phyloP scores from a whole-genome alignment of 805 yeast genomes.

The Saturnispora quitensis region DNA sequence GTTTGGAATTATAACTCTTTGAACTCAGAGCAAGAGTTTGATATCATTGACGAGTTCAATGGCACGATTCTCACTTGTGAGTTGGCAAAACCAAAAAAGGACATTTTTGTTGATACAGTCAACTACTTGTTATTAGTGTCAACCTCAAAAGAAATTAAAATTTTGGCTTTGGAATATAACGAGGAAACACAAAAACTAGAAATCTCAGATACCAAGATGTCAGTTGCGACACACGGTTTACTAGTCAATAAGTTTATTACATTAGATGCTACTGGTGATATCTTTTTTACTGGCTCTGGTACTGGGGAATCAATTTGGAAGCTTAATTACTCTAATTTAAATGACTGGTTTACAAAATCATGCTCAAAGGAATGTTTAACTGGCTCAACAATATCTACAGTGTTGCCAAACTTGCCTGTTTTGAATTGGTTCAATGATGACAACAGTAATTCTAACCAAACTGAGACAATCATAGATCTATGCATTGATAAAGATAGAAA shows the following conservation, averaged over 20 bases:
- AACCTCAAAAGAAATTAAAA: slow-evolving; percentile 69
- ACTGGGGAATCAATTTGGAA: slow-evolving; percentile 83
- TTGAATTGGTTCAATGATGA: slow-evolving; percentile 18
- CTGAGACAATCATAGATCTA: slow-evolving; percentile 54
- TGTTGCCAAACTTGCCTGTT: slow-evolving; percentile 36
- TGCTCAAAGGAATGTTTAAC: slow-evolving; percentile 81
- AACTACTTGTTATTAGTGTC: slow-evolving; percentile 65
- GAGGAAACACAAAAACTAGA: slow-evolving; percentile 39
- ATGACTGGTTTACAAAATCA: slow-evolving; percentile 79
- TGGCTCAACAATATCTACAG: slow-evolving; percentile 46
- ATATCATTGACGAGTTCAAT: slow-evolving; percentile 72
- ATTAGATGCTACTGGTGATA: slow-evolving; percentile 59
- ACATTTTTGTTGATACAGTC: slow-evolving; percentile 72
- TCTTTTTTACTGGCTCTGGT: slow-evolving; percentile 74
- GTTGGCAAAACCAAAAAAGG: slow-evolving; percentile 72
- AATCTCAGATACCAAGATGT: slow-evolving; percentile 74
- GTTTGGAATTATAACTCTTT: slow-evolving; percentile 63
- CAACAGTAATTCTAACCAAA: slow-evolving; percentile 15
- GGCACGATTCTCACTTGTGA: slow-evolving; percentile 71
- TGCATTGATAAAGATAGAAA: slow-evolving; percentile 71
- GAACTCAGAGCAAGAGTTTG: slow-evolving; percentile 49
- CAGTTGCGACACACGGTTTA: slow-evolving; percentile 71
- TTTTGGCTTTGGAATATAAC: slow-evolving; percentile 58
- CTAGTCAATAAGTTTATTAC: slow-evolving; percentile 54
- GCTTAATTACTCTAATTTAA: slow-evolving; percentile 69